Evolutionary conservation across 2,329 filamentous ascomycete species (phyloP), one percentile per base, ranked within the genome.

Genomic region (Myriosclerotinia scirpicola): DNA sequence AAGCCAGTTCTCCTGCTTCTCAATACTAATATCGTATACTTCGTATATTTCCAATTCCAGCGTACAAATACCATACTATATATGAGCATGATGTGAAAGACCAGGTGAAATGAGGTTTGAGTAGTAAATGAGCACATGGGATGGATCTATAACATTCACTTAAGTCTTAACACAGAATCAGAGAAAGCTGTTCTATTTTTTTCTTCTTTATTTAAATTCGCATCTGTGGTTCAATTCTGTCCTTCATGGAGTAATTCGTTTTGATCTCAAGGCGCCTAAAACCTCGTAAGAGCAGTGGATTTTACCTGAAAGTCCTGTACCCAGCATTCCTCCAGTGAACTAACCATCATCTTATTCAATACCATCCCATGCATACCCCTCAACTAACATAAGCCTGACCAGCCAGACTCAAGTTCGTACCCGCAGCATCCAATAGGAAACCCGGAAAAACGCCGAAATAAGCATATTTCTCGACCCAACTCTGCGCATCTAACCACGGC

Each of bases 401-500:
- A 11, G 68, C 48, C 62, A 42, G 26, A 12, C 69, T 69, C 34
- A 72, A 63, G 2, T 30, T 65, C 11, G 61, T 65, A 0, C 73
- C 73, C 15, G 60, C 71, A 17, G 34, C 30, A 54, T 67, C 66
- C 38, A 78, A 65, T 20, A 80, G 71, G 34, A 74, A 69, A 20
- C 75, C 75, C 17, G 77, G 73, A 26, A 71, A 70, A 46, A 73
- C 73, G 3, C 70, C 70, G 68, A 77, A 77, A 69, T 77, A 78
- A 3, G 77, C 68, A 71, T 81, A 81, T 9, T 79, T 75, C 64
- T 76, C 75, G 20, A 82, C 75, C 40, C 74, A 77, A 46, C 68
- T 65, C 65, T 78, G 77, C 42, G 72, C 71, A 70, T 81, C 80
- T 69, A 82, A 76, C 76, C 78, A 82, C 0, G 77, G 76, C 73